A percentile compares a stretch with the other conserved stretches of the same genome.
phyloP scores from a whole-genome alignment of 148 eudicot genomes.

The Rhododendron williamsianum region DNA sequence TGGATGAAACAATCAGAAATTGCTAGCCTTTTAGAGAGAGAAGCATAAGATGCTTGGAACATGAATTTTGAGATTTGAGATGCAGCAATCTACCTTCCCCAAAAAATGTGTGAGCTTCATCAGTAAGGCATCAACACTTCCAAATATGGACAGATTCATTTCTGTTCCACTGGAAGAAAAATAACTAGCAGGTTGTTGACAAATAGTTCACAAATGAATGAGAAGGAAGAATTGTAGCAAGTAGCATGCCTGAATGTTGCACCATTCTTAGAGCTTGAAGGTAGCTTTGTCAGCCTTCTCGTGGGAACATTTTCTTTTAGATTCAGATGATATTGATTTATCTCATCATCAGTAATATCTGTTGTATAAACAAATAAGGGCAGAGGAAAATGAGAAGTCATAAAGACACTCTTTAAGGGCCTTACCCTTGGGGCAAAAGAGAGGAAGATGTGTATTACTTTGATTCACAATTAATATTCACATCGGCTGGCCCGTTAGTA shows the following conservation, averaged over 20 bases:
- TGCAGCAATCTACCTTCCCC: constrained; percentile 44
- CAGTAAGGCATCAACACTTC: constrained; percentile 34
- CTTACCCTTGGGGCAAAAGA: background rate
- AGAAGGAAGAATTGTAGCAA: constrained; percentile 3
- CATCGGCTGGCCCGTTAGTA: background rate
- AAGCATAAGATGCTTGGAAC: background rate
- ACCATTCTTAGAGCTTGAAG: constrained; percentile 59
- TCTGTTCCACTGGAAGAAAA: constrained; percentile 72
- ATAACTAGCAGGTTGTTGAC: background rate
- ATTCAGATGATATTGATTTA: constrained; percentile 51
- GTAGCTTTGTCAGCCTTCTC: constrained; percentile 46
- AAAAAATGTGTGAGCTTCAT: constrained; percentile 36
- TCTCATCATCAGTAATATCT: constrained; percentile 56
- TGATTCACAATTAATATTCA: background rate
- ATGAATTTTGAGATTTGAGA: background rate
- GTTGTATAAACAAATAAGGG: constrained; percentile 9
- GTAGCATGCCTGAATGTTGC: constrained; percentile 63
- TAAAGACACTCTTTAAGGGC: background rate
- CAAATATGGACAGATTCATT: constrained; percentile 48
- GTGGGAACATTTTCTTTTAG: constrained; percentile 43
- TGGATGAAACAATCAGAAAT: background rate
- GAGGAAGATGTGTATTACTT: background rate
- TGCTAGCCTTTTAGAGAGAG: background rate
- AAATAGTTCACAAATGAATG: background rate
- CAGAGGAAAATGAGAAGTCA: constrained; percentile 4